These are phyloP conservation scores for Aschersonia sp. DNA, from an alignment of 2,329 filamentous ascomycete genomes.

Conservation along the genomic window DNA sequence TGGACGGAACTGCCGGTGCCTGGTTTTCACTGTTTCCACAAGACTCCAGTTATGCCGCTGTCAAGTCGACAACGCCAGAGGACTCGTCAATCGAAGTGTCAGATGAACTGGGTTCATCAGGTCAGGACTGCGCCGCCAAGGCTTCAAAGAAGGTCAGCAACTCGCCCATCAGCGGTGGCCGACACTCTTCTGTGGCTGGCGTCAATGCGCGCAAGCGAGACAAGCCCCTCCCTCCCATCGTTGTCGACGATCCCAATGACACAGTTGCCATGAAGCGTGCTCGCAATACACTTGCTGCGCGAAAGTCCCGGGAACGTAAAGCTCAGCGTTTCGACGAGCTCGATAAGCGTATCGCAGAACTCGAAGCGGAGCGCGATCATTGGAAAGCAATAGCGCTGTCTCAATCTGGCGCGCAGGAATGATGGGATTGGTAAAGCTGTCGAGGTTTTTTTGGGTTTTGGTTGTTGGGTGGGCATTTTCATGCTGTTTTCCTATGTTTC, in stretches of 20 bases:
- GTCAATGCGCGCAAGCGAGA: slow-evolving; percentile 62
- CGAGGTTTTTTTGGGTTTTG: not conserved
- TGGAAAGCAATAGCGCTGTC: slow-evolving; percentile 44
- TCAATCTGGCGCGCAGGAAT: slow-evolving; percentile 9
- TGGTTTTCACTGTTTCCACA: slow-evolving; percentile 68
- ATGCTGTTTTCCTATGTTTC: too few species aligned
- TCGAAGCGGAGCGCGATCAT: slow-evolving; percentile 51
- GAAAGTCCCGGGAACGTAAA: slow-evolving; percentile 84
- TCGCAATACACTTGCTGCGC: slow-evolving; percentile 83
- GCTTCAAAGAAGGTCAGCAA: slow-evolving; percentile 31
- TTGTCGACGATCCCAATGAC: slow-evolving; percentile 60
- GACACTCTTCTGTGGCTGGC: slow-evolving; percentile 56
- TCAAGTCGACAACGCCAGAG: slow-evolving; percentile 16
- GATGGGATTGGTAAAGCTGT: not conserved
- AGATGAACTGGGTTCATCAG: slow-evolving; percentile 34
- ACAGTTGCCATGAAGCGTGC: slow-evolving; percentile 80
- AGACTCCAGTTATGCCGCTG: slow-evolving; percentile 13
- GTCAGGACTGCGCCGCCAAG: slow-evolving; percentile 21
- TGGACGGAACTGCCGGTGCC: slow-evolving; percentile 33
- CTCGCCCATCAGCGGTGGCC: slow-evolving; percentile 28
- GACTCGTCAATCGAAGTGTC: slow-evolving; percentile 27
- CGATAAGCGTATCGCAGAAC: slow-evolving; percentile 56
- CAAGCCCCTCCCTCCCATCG: slow-evolving; percentile 67
- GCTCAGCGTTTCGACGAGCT: slow-evolving; percentile 61
- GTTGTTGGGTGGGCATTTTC: not conserved